phyloP scores from a whole-genome alignment of 176 grass and related monocot species.

The Poa annua region DNA sequence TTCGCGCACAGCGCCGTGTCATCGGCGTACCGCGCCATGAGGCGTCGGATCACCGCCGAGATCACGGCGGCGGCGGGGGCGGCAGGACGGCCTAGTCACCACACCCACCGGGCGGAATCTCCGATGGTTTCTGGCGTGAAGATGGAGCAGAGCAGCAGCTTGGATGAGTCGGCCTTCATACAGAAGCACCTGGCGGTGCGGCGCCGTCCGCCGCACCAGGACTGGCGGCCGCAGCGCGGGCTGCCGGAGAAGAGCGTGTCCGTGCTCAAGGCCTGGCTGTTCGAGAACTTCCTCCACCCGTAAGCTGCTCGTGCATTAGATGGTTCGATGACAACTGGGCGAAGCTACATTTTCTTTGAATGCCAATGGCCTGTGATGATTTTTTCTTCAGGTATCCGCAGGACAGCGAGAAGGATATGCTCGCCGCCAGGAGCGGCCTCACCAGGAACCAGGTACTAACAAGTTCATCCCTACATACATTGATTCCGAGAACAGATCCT shows the following conservation, averaged over 20 bases:
- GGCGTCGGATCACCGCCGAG: slow-evolving; percentile 52
- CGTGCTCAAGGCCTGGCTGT: slow-evolving; percentile 89
- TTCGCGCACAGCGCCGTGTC: slow-evolving; percentile 69
- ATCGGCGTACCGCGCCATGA: slow-evolving; percentile 55
- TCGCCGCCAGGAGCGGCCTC: slow-evolving; percentile 77
- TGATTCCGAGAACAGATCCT: neutral
- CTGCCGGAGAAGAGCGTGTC: slow-evolving; percentile 81
- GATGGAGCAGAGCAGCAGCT: slow-evolving; percentile 22
- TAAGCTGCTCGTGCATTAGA: slow-evolving; percentile 42
- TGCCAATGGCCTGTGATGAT: neutral
- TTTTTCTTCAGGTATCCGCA: slow-evolving; percentile 66
- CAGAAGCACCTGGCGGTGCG: slow-evolving; percentile 73
- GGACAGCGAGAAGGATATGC: slow-evolving; percentile 84
- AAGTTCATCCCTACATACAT: neutral
- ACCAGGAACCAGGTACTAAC: slow-evolving; percentile 68
- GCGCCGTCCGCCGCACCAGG: slow-evolving; percentile 60
- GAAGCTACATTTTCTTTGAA: neutral
- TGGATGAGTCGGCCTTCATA: slow-evolving; percentile 62
- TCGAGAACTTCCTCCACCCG: slow-evolving; percentile 93
- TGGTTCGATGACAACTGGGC: too few species aligned
- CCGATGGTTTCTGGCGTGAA: neutral
- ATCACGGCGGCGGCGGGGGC: slow-evolving; percentile 32
- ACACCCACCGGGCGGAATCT: slow-evolving; percentile 11
- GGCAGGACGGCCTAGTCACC: neutral
- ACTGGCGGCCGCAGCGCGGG: slow-evolving; percentile 88